Conservation (phyloP, 192 early-diverging fungal genomes). For the Backusella westeae region DNA sequence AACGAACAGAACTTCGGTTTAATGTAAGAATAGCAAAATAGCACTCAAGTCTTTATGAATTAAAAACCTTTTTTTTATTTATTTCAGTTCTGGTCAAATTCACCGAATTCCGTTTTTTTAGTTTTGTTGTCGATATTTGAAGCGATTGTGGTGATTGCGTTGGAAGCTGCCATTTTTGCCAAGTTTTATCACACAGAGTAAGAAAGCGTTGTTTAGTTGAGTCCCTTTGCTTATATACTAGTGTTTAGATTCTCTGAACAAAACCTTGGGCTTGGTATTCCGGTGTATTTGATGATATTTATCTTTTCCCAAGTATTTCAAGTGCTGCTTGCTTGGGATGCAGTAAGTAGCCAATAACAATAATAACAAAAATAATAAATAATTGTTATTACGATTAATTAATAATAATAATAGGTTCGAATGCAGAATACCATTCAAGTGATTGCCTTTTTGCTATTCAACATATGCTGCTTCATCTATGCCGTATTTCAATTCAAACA, state of each 20-base stretch:
- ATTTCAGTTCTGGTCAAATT: conserved; percentile 26
- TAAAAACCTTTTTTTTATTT: neutral
- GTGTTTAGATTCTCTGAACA: neutral
- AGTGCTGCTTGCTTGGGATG: conserved; percentile 63
- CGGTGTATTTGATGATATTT: conserved; percentile 76
- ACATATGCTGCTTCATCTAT: conserved; percentile 62
- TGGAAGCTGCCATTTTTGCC: conserved; percentile 51
- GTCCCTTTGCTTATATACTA: neutral
- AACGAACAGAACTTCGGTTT: conserved; percentile 12
- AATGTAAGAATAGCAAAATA: neutral
- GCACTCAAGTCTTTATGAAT: too few relatives aligned
- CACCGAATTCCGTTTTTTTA: conserved; percentile 24
- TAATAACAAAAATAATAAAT: neutral
- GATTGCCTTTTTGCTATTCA: conserved; percentile 65
- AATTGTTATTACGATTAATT: neutral
- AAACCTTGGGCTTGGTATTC: conserved; percentile 44
- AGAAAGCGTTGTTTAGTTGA: neutral
- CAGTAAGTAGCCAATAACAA: conserved; percentile 46
- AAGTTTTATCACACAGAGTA: conserved; percentile 44
- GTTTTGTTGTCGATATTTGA: conserved; percentile 45
- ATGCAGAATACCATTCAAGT: conserved; percentile 74
- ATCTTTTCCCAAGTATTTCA: conserved; percentile 68
- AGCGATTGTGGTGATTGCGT: conserved; percentile 50
- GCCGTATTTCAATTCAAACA: conserved; percentile 67
- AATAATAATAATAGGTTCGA: conserved; percentile 43